Conservation (phyloP, 2,329 filamentous ascomycete species). For the Cladosporium oxysporum region DNA sequence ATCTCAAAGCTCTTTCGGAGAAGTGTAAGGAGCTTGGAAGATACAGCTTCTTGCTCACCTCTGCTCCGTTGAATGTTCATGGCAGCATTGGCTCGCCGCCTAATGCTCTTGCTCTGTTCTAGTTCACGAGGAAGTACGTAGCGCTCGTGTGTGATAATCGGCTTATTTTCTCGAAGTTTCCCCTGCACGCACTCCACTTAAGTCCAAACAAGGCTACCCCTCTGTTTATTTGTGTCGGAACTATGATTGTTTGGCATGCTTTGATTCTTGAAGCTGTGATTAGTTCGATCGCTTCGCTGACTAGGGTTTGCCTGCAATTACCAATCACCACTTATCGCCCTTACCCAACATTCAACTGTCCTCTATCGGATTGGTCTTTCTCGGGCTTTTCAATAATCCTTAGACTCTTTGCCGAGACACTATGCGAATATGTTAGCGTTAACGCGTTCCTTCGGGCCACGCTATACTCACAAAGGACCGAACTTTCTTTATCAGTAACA, state of each 20-base stretch:
- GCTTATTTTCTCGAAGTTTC: background rate
- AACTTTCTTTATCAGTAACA: too few species aligned
- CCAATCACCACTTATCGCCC: too few species aligned
- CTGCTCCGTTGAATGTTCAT: constrained; percentile 46
- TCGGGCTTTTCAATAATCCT: background rate
- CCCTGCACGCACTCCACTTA: too few species aligned
- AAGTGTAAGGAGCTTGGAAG: constrained; percentile 41
- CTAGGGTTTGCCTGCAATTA: too few species aligned
- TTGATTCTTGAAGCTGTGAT: background rate
- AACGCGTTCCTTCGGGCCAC: background rate
- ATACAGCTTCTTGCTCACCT: constrained; percentile 49
- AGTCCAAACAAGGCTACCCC: background rate
- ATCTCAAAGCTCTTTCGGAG: constrained; percentile 44
- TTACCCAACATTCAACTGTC: too few species aligned
- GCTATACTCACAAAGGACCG: background rate
- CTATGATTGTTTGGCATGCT: background rate
- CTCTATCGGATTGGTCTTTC: background rate
- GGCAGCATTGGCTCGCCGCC: constrained; percentile 39
- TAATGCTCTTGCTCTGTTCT: constrained; percentile 39
- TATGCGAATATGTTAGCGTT: background rate
- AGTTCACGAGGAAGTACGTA: background rate
- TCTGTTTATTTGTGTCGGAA: background rate
- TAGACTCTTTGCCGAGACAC: background rate
- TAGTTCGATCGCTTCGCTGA: too few species aligned
- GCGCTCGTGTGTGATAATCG: background rate